Conservation (phyloP, 257 asterid genomes). For the Paulownia fortunei region DNA sequence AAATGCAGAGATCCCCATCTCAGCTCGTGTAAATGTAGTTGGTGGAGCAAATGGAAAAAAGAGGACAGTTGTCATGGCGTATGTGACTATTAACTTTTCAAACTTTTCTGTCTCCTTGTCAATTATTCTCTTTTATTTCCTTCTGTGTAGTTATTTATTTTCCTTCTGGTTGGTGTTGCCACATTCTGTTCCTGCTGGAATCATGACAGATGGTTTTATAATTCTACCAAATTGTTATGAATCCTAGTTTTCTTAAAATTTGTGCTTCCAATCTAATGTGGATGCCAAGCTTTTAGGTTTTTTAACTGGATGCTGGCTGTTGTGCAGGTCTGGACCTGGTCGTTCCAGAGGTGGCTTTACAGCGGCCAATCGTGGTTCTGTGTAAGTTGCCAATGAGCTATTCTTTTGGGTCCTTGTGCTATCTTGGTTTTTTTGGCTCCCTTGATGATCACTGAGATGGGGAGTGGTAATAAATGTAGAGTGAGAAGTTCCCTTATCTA, state of each 20-base stretch:
- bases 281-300: background rate
- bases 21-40: constrained; percentile 76
- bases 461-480: background rate
- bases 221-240: background rate
- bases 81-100: constrained; percentile 27
- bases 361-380: constrained; percentile 46
- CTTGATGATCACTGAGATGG: background rate
- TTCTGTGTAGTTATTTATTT: background rate
- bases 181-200: background rate
- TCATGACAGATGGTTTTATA: background rate
- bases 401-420: background rate
- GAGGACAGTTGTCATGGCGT: constrained; percentile 74
- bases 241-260: background rate
- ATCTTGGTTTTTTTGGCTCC: background rate
- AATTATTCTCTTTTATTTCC: background rate
- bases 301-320: background rate
- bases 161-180: background rate
- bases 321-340: constrained; percentile 60
- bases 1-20: constrained; percentile 55
- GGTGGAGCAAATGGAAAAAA: constrained; percentile 65
- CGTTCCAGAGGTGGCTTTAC: constrained; percentile 54
- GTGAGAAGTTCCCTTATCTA: background rate
- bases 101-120: background rate
- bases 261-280: background rate
- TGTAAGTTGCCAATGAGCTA: constrained; percentile 45